phyloP scores from a whole-genome alignment of 148 eudicot genomes.

The Vaccinium myrtillus region DNA sequence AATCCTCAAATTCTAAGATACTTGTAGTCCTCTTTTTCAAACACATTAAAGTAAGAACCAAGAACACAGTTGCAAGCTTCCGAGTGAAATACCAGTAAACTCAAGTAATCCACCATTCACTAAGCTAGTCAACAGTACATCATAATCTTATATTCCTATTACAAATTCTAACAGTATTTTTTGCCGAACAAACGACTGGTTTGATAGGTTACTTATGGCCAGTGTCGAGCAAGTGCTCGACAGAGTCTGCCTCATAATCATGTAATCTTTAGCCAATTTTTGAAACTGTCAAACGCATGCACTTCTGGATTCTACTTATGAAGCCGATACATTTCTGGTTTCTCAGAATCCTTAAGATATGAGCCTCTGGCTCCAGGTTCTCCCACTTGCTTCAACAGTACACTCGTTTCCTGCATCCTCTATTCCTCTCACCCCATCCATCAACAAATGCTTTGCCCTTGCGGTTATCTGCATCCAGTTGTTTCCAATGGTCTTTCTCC shows the following conservation, averaged over 20 bases:
- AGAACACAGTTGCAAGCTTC: neutral
- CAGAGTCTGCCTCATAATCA: slow-evolving; percentile 88
- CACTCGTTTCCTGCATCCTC: slow-evolving; percentile 38
- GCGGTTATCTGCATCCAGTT: slow-evolving; percentile 22
- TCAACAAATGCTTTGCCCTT: slow-evolving; percentile 23
- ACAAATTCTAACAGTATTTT: too few species aligned
- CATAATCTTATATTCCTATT: too few species aligned
- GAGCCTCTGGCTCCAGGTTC: slow-evolving; percentile 89
- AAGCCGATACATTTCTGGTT: slow-evolving; percentile 78
- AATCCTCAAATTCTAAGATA: neutral
- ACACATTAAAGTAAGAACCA: neutral
- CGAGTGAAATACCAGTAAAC: neutral
- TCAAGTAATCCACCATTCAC: neutral
- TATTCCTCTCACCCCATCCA: slow-evolving; percentile 41
- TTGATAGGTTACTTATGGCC: slow-evolving; percentile 61
- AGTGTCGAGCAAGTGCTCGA: slow-evolving; percentile 69
- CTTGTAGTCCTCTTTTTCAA: neutral
- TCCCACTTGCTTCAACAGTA: slow-evolving; percentile 62
- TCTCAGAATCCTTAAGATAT: slow-evolving; percentile 82
- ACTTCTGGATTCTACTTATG: slow-evolving; percentile 82
- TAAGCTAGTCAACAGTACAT: too few species aligned
- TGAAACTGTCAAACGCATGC: slow-evolving; percentile 68
- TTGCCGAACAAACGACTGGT: neutral
- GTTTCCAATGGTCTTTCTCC: slow-evolving; percentile 14
- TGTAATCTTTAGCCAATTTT: slow-evolving; percentile 68